Percentiles rank a stretch among this genome's conserved stretches.
These are phyloP conservation scores for Thuidium tamariscinum DNA, from an alignment of 225 moss, liverwort and hornwort genomes.

Conservation along the genomic window DNA sequence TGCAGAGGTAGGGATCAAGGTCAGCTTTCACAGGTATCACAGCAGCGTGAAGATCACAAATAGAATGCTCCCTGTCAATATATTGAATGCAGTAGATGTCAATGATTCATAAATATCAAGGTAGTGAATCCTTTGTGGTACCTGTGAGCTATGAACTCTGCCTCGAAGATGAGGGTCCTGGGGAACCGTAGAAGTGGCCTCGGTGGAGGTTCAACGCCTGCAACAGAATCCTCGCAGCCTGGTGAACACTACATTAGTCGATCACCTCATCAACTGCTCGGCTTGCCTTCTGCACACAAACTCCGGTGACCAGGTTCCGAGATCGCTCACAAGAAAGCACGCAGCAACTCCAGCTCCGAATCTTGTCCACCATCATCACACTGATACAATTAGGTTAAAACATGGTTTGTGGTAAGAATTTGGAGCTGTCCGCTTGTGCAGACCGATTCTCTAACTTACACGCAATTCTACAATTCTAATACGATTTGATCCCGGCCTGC, in stretches of 20 bases:
- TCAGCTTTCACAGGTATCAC: no score
- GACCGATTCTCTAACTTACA: not conserved
- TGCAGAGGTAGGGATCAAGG: no score
- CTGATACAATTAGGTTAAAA: not conserved
- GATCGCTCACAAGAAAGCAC: not conserved
- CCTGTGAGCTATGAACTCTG: not conserved
- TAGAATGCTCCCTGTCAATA: not conserved
- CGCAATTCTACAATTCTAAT: not conserved
- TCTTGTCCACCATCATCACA: not conserved
- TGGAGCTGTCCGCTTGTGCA: no score
- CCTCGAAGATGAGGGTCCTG: not conserved
- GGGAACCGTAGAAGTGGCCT: not conserved
- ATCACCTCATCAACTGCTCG: not conserved
- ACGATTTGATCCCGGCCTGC: not conserved
- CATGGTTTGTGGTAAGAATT: not conserved
- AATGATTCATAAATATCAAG: not conserved
- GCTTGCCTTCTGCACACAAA: not conserved
- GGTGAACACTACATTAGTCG: not conserved
- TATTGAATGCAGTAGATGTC: not conserved
- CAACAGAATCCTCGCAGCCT: not conserved
- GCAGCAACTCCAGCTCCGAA: not conserved
- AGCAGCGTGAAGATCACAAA: no score
- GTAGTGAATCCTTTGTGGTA: not conserved
- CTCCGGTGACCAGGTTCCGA: not conserved
- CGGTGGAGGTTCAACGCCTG: not conserved